Evolutionary conservation across 306 rosid genomes (phyloP).

Genomic region (Luffa aegyptiaca): DNA sequence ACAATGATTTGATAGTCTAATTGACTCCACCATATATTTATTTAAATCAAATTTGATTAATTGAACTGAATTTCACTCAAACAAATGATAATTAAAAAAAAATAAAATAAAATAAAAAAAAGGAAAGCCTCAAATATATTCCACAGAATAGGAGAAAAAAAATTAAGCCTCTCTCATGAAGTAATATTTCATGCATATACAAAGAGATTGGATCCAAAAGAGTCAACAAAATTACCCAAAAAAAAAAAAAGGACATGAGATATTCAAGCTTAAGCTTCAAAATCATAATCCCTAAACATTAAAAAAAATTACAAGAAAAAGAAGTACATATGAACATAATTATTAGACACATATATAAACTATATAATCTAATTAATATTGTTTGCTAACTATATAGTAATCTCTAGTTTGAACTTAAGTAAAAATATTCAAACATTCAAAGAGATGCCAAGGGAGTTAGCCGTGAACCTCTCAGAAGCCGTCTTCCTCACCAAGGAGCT

Average conservation of each 20-base stretch:
- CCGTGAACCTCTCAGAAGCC: conserved; percentile 40
- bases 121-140: neutral
- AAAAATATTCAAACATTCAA: conserved; percentile 6
- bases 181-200: neutral
- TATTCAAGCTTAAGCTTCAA: conserved; percentile 1
- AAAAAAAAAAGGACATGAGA: neutral
- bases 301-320: neutral
- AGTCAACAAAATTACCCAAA: neutral
- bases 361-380: neutral
- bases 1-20: neutral
- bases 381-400: neutral
- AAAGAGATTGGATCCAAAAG: neutral
- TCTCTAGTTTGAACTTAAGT: neutral
- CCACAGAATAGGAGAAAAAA: neutral
- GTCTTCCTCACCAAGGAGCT: conserved; percentile 39
- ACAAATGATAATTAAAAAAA: neutral
- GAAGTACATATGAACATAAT: neutral
- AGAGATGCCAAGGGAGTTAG: conserved; percentile 39
- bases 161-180: neutral
- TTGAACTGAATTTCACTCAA: neutral
- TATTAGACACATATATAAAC: neutral
- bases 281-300: neutral
- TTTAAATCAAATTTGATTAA: neutral
- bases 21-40: neutral
- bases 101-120: too few species aligned